phyloP scores from a whole-genome alignment of 2,329 filamentous ascomycete genomes.

The Teratosphaeria pseudoeucalypti region DNA sequence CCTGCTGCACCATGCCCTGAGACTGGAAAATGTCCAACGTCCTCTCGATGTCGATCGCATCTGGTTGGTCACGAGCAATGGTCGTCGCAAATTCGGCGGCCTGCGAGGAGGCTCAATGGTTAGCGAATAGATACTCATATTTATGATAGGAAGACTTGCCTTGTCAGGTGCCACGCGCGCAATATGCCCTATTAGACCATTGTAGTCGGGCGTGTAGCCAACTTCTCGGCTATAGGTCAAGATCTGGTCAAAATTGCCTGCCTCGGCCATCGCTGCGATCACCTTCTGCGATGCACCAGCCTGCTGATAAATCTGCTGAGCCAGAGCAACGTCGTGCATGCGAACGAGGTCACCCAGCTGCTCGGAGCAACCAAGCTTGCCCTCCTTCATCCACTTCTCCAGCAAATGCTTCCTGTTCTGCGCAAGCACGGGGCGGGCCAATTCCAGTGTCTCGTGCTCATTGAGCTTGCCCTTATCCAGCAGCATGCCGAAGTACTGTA shows the following conservation, averaged over 20 bases:
- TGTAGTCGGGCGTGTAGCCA: slow-evolving; percentile 92
- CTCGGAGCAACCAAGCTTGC: slow-evolving; percentile 92
- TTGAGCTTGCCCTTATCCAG: slow-evolving; percentile 92
- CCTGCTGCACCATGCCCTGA: slow-evolving; percentile 94
- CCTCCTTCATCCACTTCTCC: slow-evolving; percentile 95
- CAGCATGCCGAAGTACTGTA: slow-evolving; percentile 96
- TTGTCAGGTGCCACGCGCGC: slow-evolving; percentile 57
- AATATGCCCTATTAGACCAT: slow-evolving; percentile 82
- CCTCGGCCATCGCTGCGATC: slow-evolving; percentile 87
- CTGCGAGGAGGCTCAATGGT: slow-evolving; percentile 29
- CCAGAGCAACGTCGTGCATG: slow-evolving; percentile 77
- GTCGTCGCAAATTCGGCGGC: slow-evolving; percentile 89
- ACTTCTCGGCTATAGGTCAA: slow-evolving; percentile 76
- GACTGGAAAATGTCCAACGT: slow-evolving; percentile 97
- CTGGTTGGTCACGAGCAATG: slow-evolving; percentile 78
- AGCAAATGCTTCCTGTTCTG: slow-evolving; percentile 93
- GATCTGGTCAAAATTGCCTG: slow-evolving; percentile 94
- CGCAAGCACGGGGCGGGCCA: slow-evolving; percentile 81
- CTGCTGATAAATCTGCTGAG: slow-evolving; percentile 79
- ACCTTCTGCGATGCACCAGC: slow-evolving; percentile 89
- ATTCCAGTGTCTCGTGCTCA: slow-evolving; percentile 84
- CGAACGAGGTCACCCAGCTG: slow-evolving; percentile 92
- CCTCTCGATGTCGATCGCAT: slow-evolving; percentile 82
- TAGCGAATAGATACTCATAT: slow-evolving; percentile 28
- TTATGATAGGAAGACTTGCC: background rate